Base-by-base conservation (phyloP, 345 rosid genomes). In the Eucalyptus marginata region DNA sequence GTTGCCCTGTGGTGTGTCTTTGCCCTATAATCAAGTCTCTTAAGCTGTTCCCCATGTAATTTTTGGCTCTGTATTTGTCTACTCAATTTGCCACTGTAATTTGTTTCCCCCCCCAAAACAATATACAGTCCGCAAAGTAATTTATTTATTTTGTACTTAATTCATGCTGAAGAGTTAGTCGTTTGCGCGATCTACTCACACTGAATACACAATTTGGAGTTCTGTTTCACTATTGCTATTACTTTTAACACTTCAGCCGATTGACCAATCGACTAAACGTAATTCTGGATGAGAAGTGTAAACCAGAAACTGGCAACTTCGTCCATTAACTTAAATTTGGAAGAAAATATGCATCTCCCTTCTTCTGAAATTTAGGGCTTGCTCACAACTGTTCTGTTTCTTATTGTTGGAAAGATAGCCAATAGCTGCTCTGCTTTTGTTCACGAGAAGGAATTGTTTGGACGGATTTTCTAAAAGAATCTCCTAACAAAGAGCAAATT, bases 1-100 rank as follows among this genome's bases (percentile, higher is more conserved):
- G 86, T 92, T 90, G 92, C 91, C 9, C 47, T 80, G 16, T 89
- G 88, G 43, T 92, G 40, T 88, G 92, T 87, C 31, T 91, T 93
- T 76, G 84, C 27, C 47, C 43, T 76, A 40, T 76, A 14, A 76
- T 76, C 47, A 40, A 76, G 84, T 76, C 84, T 11, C 84, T 62
- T 22, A 20, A 29, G 84, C 47, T 76, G 47, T 40, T 76, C 47
- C 24, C 15, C 47, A 22, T 76, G 44, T 76, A 20, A 76, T 40
- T 76, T 76, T 11, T 20, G 29, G 43, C 46, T 36, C 84, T 76
- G 47, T 40, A 20, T 76, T 40, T 76, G 44, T 76, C 9, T 20
- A 20, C 47, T 40, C 47, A 76, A 76, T 76, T 76, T 76, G 47
- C 84, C 84, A 40, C 84, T 40, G 84, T 76, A 76, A 20, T 22